These are phyloP conservation scores for Salvia hispanica DNA, from an alignment of 257 asterid species.

Conservation along the genomic window DNA sequence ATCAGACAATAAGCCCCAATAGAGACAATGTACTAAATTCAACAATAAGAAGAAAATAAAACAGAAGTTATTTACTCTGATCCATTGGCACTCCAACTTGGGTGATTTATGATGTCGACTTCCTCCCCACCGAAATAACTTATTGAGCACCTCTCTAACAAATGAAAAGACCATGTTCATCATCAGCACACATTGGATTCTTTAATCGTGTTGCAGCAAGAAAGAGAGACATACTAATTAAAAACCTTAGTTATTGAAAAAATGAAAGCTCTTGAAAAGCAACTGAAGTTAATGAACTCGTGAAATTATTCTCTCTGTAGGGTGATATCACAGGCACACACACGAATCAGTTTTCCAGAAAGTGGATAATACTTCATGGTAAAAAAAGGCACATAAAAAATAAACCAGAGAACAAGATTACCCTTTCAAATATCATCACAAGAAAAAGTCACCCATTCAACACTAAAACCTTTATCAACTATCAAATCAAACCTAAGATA, in stretches of 20 bases:
- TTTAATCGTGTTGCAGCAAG: slow-evolving; percentile 1
- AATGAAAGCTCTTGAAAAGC: not conserved
- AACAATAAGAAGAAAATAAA: slow-evolving; percentile 18
- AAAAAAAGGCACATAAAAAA: not conserved
- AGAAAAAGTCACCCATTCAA: not conserved
- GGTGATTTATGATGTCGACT: slow-evolving; percentile 21
- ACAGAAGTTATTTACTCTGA: slow-evolving; percentile 51
- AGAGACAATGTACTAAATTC: slow-evolving; percentile 15
- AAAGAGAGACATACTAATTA: not conserved
- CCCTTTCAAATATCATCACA: not conserved
- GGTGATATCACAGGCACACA: too few species aligned
- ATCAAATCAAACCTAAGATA: not conserved
- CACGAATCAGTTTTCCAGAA: not conserved
- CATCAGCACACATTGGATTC: slow-evolving; percentile 13
- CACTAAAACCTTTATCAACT: not conserved
- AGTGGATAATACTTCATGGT: not conserved
- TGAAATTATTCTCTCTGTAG: not conserved
- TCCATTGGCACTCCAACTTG: slow-evolving; percentile 53
- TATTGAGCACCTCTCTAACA: slow-evolving; percentile 37
- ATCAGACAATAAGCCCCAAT: slow-evolving; percentile 4
- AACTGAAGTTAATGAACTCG: not conserved
- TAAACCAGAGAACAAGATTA: not conserved
- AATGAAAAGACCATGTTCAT: slow-evolving; percentile 8
- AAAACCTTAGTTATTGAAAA: not conserved
- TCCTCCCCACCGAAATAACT: slow-evolving; percentile 35